phyloP scores from a whole-genome alignment of 2,329 filamentous ascomycete species.

The Stachybotrys chlorohalonatus region DNA sequence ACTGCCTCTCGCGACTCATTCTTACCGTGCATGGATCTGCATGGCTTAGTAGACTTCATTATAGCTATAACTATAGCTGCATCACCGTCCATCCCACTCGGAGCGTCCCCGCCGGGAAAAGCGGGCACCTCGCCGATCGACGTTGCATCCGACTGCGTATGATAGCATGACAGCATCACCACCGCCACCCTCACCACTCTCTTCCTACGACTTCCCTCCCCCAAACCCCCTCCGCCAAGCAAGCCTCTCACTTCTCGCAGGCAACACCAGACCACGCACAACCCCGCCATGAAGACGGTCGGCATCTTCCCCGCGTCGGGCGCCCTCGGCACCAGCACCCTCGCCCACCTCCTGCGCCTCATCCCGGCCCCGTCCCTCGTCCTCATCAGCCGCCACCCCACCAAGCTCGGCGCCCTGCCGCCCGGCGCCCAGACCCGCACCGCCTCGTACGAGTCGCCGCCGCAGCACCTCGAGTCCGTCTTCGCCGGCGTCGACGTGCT shows the following conservation, averaged over 20 bases:
- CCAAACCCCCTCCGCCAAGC: no score
- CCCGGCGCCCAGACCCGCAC: constrained; percentile 38
- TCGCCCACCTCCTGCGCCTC: constrained; percentile 34
- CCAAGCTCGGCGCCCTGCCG: constrained; percentile 28
- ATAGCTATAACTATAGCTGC: no score
- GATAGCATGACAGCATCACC: no score
- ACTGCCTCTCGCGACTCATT: no score
- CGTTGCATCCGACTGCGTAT: no score
- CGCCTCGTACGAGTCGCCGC: constrained; percentile 39
- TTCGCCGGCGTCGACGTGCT: constrained; percentile 41
- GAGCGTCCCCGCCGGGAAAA: not conserved
- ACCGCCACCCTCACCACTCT: no score
- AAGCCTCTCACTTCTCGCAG: no score
- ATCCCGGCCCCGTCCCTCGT: constrained; percentile 32
- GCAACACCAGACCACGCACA: not conserved
- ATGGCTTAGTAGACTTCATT: no score
- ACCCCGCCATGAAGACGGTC: constrained; percentile 20
- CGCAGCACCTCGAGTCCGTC: constrained; percentile 31
- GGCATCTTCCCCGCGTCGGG: constrained; percentile 44
- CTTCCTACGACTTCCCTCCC: no score
- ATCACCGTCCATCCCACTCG: not conserved
- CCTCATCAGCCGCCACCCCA: constrained; percentile 35
- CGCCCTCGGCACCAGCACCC: constrained; percentile 40
- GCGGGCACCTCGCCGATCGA: not conserved
- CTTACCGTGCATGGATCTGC: no score